Base-by-base conservation (phyloP, 805 yeast genomes). In the Cyberlindnera meyerae region DNA sequence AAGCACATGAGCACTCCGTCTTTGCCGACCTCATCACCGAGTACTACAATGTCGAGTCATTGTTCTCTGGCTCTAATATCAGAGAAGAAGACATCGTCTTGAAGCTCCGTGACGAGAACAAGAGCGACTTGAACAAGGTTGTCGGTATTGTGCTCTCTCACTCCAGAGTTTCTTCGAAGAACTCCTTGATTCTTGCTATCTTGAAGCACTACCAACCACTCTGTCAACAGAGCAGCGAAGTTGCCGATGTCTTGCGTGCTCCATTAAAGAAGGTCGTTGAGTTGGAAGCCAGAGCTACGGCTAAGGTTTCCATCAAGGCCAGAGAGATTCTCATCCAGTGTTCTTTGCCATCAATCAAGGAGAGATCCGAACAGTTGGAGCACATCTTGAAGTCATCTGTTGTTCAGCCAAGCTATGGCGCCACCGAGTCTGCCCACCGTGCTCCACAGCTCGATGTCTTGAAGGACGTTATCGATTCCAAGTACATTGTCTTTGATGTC, bases 261-360 rank as follows among this genome's bases (percentile, higher is more conserved):
- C 73, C 85, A 3, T 75, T 93, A 67, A 82, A 79, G 63, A 69
- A 75, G 39, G 70, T 94, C 51, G 95, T 89, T 36, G 93, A 85
- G 60, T 73, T 93, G 47, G 97, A 90, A 52, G 75, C 93, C 18
- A 82, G 96, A 58, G 77, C 86, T 8, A 79, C 96, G 25, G 90
- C 96, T 20, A 90, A 89, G 70, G 97, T 90, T 34, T 86, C 96
- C 18, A 70, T 93, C 57, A 88, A 86, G 63, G 97, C 97, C 2
- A 79, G 97, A 60, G 99, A 94, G 66, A 83, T 94, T 42, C 75
- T 93, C 54, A 93, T 93, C 54, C 96, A 89, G 70, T 93, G 97
- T 61, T 87, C 97, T 21, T 72, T 93, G 65, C 99, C 99, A 26
- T 88, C 97, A 4, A 81, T 88, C 45, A 79, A 85, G 62, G 99